Evolutionary conservation across 2,329 filamentous ascomycete genomes (phyloP).

Genomic region (Aspergillus sp.): DNA sequence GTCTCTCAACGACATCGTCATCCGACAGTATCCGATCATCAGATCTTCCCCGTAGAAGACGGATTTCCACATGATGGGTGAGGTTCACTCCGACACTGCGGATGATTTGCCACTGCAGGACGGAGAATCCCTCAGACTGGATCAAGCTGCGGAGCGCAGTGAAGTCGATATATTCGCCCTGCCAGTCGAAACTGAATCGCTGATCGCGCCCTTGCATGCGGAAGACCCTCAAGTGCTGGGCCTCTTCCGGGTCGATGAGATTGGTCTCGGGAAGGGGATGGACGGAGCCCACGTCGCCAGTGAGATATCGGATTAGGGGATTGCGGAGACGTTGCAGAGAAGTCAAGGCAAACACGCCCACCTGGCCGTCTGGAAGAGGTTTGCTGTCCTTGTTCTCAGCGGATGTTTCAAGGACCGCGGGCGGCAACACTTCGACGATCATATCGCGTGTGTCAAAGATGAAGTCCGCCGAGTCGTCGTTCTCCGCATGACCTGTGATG

Average conservation of each 20-base stretch:
- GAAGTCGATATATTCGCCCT: not conserved
- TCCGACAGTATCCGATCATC: not conserved
- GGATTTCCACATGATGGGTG: not conserved
- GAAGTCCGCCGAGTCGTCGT: not conserved
- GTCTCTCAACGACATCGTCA: not conserved
- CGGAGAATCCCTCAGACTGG: not conserved
- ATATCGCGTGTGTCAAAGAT: not conserved
- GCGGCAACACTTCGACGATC: not conserved
- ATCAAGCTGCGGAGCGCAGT: not conserved
- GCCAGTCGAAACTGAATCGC: not conserved
- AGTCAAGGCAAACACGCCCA: not conserved
- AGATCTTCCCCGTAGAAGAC: not conserved
- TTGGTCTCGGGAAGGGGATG: not conserved
- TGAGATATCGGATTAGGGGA: not conserved
- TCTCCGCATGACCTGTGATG: not conserved
- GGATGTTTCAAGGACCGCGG: not conserved
- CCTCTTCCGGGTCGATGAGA: not conserved
- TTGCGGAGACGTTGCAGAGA: not conserved
- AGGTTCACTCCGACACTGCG: not conserved
- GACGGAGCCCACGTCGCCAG: not conserved
- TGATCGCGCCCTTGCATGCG: not conserved
- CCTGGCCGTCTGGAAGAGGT: not conserved
- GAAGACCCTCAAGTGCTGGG: not conserved
- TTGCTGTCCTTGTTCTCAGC: not conserved
- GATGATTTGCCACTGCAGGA: not conserved